A percentile compares a stretch with the other conserved stretches of the same genome.
Evolutionary conservation across 1,284 basidiomycete species (phyloP).

Genomic region (Ceratobasidium theobromae): DNA sequence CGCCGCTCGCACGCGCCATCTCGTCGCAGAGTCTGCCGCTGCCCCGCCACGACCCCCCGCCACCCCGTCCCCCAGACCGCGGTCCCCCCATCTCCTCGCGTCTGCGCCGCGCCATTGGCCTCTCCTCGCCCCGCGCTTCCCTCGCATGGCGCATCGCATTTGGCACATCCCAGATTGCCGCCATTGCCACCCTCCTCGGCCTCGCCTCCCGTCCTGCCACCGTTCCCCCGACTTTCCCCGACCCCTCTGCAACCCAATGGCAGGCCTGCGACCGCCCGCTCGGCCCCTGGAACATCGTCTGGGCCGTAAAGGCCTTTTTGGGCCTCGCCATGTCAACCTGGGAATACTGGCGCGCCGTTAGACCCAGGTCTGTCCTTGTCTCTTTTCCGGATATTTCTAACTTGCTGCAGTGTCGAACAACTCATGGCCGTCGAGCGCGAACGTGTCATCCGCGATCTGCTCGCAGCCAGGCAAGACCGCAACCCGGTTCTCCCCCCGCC

Average conservation of each 20-base stretch:
- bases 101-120: conserved; percentile 3
- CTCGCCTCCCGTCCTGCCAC: not conserved
- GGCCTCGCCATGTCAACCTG: conserved; percentile 56
- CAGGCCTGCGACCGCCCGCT: conserved; percentile 43
- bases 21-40: not conserved
- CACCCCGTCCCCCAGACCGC: not conserved
- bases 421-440: conserved; percentile 5
- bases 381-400: not conserved
- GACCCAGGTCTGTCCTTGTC: conserved; percentile 12
- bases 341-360: conserved; percentile 24
- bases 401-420: conserved; percentile 6
- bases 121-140: conserved; percentile 3
- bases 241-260: conserved; percentile 30
- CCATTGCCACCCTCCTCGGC: conserved; percentile 10
- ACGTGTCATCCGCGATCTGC: not conserved
- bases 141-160: conserved; percentile 13
- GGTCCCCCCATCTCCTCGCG: conserved; percentile 18
- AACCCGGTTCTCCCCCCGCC: too few relatives aligned
- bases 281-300: conserved; percentile 69
- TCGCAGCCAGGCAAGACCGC: not conserved
- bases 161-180: not conserved
- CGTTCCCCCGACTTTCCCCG: not conserved
- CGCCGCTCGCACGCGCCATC: not conserved
- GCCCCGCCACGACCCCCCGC: not conserved
- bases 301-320: conserved; percentile 60